These are phyloP conservation scores for Hordeum vulgare DNA, from an alignment of 176 grass and related monocot genomes.

Conservation along the genomic window DNA sequence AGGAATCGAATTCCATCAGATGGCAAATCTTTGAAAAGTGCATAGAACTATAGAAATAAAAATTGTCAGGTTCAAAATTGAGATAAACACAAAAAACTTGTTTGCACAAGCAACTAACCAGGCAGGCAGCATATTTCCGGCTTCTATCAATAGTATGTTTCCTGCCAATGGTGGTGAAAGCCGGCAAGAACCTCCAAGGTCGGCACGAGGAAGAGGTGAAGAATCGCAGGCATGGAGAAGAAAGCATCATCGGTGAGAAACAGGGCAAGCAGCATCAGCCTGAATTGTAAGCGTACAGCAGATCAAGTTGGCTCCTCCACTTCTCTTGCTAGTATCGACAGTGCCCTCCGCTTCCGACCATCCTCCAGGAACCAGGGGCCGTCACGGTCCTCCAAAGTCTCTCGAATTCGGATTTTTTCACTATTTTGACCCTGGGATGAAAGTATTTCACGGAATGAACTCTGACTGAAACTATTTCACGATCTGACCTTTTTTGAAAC, in stretches of 20 bases:
- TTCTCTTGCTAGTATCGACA: constrained; percentile 48
- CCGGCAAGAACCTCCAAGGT: too few species aligned
- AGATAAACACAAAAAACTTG: not conserved
- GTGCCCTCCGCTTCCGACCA: constrained; percentile 54
- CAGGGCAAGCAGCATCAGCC: too few species aligned
- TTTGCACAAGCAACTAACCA: constrained; percentile 48
- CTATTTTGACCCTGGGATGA: too few species aligned
- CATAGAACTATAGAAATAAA: constrained; percentile 32
- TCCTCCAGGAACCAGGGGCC: constrained; percentile 30
- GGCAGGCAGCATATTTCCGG: constrained; percentile 79
- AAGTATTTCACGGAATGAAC: too few species aligned
- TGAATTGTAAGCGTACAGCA: not conserved
- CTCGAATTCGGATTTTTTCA: too few species aligned
- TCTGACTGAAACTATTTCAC: too few species aligned
- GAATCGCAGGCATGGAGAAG: too few species aligned
- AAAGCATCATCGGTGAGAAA: too few species aligned
- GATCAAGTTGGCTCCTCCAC: constrained; percentile 49
- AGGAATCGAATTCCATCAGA: constrained; percentile 97
- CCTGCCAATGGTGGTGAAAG: too few species aligned
- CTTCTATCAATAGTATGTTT: constrained; percentile 59
- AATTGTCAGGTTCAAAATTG: constrained; percentile 7
- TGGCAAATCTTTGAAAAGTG: constrained; percentile 92
- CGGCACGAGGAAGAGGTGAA: too few species aligned
- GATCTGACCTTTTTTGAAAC: too few species aligned
- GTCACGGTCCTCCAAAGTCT: constrained; percentile 4